Conservation (phyloP, 2,329 filamentous ascomycete genomes). For the Cercospora zeina region DNA sequence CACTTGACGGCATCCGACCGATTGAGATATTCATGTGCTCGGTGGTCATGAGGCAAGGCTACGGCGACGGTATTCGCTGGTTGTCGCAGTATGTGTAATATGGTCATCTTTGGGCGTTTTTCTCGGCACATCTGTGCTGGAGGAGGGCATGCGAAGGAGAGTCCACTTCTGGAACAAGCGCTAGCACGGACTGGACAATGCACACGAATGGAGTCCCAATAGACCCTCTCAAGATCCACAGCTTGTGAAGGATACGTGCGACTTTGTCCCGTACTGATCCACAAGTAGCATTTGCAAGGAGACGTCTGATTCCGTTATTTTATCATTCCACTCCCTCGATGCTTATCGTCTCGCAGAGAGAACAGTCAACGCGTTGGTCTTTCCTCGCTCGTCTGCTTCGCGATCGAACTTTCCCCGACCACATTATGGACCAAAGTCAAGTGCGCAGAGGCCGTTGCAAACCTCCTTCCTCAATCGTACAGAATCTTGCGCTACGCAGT, state of each 20-base stretch:
- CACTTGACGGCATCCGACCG: slow-evolving; percentile 84
- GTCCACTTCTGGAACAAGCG: neutral
- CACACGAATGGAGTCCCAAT: neutral
- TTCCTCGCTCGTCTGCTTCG: neutral
- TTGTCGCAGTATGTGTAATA: slow-evolving; percentile 79
- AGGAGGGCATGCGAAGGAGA: neutral
- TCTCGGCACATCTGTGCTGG: neutral
- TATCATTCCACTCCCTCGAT: neutral
- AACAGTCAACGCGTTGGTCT: neutral
- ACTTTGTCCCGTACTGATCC: neutral
- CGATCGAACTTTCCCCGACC: neutral
- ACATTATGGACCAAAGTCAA: neutral
- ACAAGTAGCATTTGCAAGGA: neutral
- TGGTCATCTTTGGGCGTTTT: neutral
- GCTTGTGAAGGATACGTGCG: neutral
- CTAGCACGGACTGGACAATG: neutral
- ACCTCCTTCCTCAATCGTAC: neutral
- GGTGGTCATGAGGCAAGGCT: slow-evolving; percentile 94
- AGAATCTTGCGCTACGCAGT: neutral
- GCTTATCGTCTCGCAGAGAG: neutral
- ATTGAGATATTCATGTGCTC: slow-evolving; percentile 99
- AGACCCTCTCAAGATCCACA: neutral
- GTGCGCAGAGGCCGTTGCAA: neutral
- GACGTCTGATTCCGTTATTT: neutral
- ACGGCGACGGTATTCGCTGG: slow-evolving; percentile 89